These are phyloP conservation scores for Lycium barbarum DNA, from an alignment of 257 asterid genomes.

Conservation along the genomic window DNA sequence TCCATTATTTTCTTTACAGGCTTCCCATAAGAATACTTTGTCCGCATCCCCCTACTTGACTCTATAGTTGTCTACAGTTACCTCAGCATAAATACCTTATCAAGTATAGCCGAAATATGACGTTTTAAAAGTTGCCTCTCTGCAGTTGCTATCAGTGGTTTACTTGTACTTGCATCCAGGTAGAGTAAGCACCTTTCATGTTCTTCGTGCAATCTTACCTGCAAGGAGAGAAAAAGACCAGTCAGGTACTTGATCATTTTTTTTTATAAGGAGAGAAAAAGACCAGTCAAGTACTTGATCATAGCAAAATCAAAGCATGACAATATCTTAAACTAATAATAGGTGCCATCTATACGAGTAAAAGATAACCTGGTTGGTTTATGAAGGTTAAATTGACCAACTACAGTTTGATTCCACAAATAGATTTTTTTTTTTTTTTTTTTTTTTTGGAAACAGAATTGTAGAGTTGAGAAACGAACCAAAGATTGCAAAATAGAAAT, in stretches of 20 bases:
- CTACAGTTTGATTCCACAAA: conserved; percentile 7
- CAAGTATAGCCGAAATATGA: conserved; percentile 82
- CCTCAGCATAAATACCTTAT: conserved; percentile 60
- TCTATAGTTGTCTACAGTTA: conserved; percentile 4
- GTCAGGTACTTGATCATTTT: conserved; percentile 6
- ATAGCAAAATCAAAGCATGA: not conserved
- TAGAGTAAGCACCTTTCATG: conserved; percentile 88
- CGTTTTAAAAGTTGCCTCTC: conserved; percentile 87
- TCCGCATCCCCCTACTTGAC: not conserved
- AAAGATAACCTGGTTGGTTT: not conserved
- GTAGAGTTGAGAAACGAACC: conserved; percentile 17
- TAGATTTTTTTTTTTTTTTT: not conserved
- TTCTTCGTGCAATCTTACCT: conserved; percentile 97
- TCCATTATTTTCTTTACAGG: not conserved
- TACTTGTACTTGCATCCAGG: conserved; percentile 80
- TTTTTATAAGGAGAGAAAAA: not conserved
- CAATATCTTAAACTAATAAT: not conserved
- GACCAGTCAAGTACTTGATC: not conserved
- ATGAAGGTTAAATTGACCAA: not conserved
- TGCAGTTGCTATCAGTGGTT: conserved; percentile 85
- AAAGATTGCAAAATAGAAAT: not conserved
- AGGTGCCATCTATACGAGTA: not conserved
- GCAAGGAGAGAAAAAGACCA: conserved; percentile 22
- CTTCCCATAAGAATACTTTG: conserved; percentile 6
- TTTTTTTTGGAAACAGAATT: not conserved